Base-by-base conservation (phyloP, 192 early-diverging fungal species). In the Dimargaris verticillata region DNA sequence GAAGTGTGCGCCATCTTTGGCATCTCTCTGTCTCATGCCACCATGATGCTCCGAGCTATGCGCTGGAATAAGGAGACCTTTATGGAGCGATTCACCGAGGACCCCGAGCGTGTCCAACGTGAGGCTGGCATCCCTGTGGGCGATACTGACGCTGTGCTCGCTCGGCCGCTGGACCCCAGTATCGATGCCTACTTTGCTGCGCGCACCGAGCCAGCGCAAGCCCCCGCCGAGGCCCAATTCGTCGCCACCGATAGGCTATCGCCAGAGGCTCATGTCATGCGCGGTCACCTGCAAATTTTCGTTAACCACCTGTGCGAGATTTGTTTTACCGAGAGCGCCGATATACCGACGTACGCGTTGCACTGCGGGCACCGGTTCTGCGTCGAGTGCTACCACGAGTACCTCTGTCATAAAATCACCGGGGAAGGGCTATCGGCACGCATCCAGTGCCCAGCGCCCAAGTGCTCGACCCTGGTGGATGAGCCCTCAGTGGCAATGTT, bases 321-420 rank as follows among this genome's bases (percentile, higher is more conserved):
- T 64, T 99, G 96, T 76, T 96, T 80, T 69, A 76, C 78, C 51
- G 65, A 55, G 28, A 67, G 71, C 28, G 63, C 67, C 53, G n/a
- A 48, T 41, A 13, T 29, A n/a, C 41, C 49, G 17, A 59, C 7
- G 17, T 74, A 64, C 44, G 84, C 83, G n/a, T 69, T 95, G 50
- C 66, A 78, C 24, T 99, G 96, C 70, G 77, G 80, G 3, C 93
- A 99, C 69, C 68, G 88, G 6, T 97, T 91, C 74, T 97, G 95
- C 68, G 64, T 65, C 44, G 77, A 81, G 44, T 99, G 96, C 70
- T 96, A 93, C 71, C 65, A 68, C 54, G 83, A 83, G 53, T 97
- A 95, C 66, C 68, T 96, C 28, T 75, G 70, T 13, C 76, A 86
- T 63, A 97, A 97, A 73, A 87, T 93, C 64, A 70, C 71, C 57